Conservation (phyloP, 495 filamentous ascomycete genomes). For the Annulohypoxylon bovei region DNA sequence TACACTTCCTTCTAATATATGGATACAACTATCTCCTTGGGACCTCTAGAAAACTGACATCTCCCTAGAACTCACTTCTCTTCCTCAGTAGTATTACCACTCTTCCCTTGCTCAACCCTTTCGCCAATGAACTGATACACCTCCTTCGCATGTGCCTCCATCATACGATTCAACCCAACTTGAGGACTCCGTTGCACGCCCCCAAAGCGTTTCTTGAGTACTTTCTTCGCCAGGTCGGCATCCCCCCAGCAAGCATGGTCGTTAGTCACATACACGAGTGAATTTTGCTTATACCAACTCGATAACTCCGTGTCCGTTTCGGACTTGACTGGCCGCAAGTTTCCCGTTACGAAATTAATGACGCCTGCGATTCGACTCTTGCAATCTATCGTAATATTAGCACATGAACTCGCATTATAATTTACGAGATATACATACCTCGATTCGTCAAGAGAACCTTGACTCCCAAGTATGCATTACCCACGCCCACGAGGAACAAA, state of each 20-base stretch:
- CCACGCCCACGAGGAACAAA: constrained; percentile 85
- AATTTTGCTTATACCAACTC: constrained; percentile 78
- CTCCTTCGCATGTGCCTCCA: constrained; percentile 66
- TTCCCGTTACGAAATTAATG: constrained; percentile 68
- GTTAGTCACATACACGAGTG: constrained; percentile 75
- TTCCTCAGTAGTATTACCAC: constrained; percentile 52
- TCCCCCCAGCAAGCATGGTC: constrained; percentile 77
- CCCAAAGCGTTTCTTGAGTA: constrained; percentile 73
- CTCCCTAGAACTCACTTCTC: constrained; percentile 33
- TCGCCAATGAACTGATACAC: constrained; percentile 65
- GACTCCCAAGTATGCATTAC: constrained; percentile 75
- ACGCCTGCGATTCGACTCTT: constrained; percentile 58
- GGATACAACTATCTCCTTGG: not conserved
- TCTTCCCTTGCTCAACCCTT: constrained; percentile 46
- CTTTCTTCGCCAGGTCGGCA: constrained; percentile 62
- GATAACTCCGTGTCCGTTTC: constrained; percentile 71
- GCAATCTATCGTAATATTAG: constrained; percentile 51
- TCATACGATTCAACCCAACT: constrained; percentile 69
- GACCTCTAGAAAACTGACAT: not conserved
- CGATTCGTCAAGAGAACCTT: constrained; percentile 74
- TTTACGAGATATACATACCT: constrained; percentile 54
- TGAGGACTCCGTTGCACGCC: constrained; percentile 64
- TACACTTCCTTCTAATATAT: not conserved
- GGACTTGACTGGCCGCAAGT: constrained; percentile 72
- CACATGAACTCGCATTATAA: not conserved